Evolutionary conservation across 139 green algal genomes (phyloP).

Genomic region (Pleodorina starrii): DNA sequence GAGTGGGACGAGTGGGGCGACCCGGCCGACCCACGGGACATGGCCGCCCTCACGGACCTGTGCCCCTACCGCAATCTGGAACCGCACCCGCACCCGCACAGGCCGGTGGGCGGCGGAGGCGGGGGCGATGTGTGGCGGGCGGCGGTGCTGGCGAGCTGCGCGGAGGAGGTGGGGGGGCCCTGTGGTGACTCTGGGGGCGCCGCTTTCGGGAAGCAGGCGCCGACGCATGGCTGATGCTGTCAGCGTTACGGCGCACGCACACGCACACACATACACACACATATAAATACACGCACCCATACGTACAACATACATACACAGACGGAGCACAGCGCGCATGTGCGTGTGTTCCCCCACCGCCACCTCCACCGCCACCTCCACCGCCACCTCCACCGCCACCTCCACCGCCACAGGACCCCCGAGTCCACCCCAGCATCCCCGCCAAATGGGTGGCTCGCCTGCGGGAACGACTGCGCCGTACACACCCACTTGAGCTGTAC

Average conservation of each 20-base stretch:
- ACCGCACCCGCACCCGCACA: too few relatives aligned
- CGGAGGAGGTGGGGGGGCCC: neutral
- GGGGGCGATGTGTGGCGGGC: neutral
- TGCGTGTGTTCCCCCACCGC: too few relatives aligned
- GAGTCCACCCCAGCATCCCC: constrained; percentile 68
- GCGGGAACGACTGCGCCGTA: constrained; percentile 14
- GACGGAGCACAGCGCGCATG: too few relatives aligned
- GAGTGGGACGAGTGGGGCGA: constrained; percentile 82
- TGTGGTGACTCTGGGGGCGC: too few relatives aligned
- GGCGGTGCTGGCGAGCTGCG: constrained; percentile 47
- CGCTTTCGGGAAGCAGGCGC: too few relatives aligned
- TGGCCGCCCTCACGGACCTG: constrained; percentile 44
- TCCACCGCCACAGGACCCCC: constrained; percentile 65
- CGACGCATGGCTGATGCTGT: too few relatives aligned
- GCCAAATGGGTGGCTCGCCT: constrained; percentile 73
- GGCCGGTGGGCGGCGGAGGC: neutral
- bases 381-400: too few relatives aligned
- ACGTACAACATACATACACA: too few relatives aligned
- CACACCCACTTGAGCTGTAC: neutral
- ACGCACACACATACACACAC: too few relatives aligned
- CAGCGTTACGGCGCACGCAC: too few relatives aligned
- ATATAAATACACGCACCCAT: too few relatives aligned
- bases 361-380: too few relatives aligned
- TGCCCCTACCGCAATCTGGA: constrained; percentile 63
- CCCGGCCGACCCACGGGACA: constrained; percentile 38